These are phyloP conservation scores for Penicillium antarcticum DNA, from an alignment of 495 filamentous ascomycete genomes.

Conservation along the genomic window DNA sequence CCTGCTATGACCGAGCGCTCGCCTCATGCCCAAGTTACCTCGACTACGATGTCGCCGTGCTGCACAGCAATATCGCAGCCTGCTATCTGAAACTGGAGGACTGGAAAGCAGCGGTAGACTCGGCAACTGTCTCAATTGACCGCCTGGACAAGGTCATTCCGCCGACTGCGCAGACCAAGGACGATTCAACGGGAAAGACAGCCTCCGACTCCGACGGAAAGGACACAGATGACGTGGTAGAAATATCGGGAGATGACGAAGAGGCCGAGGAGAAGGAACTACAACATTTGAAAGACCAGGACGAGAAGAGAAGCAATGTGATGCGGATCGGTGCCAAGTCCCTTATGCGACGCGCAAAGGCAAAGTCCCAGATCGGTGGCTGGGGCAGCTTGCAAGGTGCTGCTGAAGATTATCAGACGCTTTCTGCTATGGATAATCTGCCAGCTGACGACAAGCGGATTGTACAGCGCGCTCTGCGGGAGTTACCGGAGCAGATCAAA, in stretches of 20 bases:
- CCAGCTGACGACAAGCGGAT: slow-evolving; percentile 60
- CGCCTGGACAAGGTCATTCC: slow-evolving; percentile 61
- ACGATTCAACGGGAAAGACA: slow-evolving; percentile 19
- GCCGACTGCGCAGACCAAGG: slow-evolving; percentile 18
- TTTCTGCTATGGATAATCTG: slow-evolving; percentile 57
- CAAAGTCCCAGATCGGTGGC: slow-evolving; percentile 62
- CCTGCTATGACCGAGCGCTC: slow-evolving; percentile 82
- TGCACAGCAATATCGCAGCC: slow-evolving; percentile 86
- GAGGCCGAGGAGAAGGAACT: slow-evolving; percentile 57
- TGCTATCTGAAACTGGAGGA: slow-evolving; percentile 83
- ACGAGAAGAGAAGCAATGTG: slow-evolving; percentile 58
- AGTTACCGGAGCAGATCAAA: slow-evolving; percentile 64
- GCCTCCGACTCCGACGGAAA: slow-evolving; percentile 8
- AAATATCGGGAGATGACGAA: slow-evolving; percentile 54
- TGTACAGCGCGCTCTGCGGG: slow-evolving; percentile 60
- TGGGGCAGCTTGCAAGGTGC: slow-evolving; percentile 85
- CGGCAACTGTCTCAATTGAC: slow-evolving; percentile 71
- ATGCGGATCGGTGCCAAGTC: slow-evolving; percentile 79
- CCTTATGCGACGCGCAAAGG: slow-evolving; percentile 79
- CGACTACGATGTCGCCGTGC: slow-evolving; percentile 83
- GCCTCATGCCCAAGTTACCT: slow-evolving; percentile 81
- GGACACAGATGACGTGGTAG: slow-evolving; percentile 38
- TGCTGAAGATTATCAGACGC: slow-evolving; percentile 67
- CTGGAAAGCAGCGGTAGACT: slow-evolving; percentile 78
- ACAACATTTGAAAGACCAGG: slow-evolving; percentile 47